Percentiles rank a stretch among this genome's conserved stretches.
phyloP scores from a whole-genome alignment of 352 stramenopile genomes.

The Pythium rishiriense region DNA sequence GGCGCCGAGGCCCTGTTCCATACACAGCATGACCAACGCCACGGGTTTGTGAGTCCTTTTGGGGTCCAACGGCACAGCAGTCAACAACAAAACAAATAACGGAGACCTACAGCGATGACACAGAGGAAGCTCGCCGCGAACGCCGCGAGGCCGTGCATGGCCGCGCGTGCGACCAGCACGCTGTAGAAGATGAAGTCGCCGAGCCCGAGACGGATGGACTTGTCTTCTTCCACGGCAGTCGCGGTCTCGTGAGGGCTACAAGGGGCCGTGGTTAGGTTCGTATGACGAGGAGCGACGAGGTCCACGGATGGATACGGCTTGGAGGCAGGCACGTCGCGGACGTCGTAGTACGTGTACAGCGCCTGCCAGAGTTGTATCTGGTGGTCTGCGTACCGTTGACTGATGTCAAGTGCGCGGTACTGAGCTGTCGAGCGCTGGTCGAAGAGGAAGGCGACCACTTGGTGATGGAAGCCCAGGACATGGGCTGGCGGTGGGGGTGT shows the following conservation, averaged over 20 bases:
- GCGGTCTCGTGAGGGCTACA: conserved; percentile 16
- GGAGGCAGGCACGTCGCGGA: conserved; percentile 31
- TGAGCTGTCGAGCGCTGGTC: conserved; percentile 42
- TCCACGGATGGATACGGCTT: conserved; percentile 39
- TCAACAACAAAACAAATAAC: not conserved
- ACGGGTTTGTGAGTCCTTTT: too few species aligned
- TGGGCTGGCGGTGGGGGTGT: not conserved
- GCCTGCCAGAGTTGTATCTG: conserved; percentile 44
- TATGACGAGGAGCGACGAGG: conserved; percentile 19
- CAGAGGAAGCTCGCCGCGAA: conserved; percentile 91
- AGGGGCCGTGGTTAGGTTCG: too few species aligned
- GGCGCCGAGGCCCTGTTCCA: conserved; percentile 67
- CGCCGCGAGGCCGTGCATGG: conserved; percentile 89
- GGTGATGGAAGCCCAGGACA: conserved; percentile 29
- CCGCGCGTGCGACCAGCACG: conserved; percentile 93
- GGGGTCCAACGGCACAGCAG: not conserved
- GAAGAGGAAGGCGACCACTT: conserved; percentile 45
- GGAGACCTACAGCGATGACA: conserved; percentile 84
- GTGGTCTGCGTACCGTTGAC: conserved; percentile 31
- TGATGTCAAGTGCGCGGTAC: conserved; percentile 32
- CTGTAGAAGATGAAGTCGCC: conserved; percentile 99
- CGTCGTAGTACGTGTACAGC: conserved; percentile 47
- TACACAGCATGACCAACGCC: not conserved
- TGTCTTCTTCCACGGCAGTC: conserved; percentile 40
- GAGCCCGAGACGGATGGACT: conserved; percentile 89